Evolutionary conservation across 2,329 filamentous ascomycete species (phyloP).

Genomic region (Passalora sequoiae): DNA sequence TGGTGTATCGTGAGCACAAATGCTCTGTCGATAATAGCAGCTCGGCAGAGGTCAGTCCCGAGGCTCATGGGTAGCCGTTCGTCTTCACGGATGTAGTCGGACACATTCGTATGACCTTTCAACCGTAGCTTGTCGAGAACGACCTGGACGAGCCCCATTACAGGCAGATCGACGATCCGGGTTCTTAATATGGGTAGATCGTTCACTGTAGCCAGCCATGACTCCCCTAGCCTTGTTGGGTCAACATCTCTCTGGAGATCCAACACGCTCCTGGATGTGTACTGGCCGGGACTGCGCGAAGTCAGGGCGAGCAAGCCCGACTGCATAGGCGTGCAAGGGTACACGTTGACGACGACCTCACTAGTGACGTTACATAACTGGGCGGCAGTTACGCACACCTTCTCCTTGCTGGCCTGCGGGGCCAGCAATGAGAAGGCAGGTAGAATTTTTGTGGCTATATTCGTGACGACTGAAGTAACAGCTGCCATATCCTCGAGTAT

Average conservation of each 20-base stretch:
- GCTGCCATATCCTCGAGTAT: constrained; percentile 4
- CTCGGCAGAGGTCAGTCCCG: constrained; percentile 44
- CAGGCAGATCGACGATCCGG: neutral
- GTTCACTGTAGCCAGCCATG: neutral
- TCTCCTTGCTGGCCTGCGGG: neutral
- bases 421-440: constrained; percentile 31
- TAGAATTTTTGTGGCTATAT: neutral
- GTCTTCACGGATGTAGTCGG: neutral
- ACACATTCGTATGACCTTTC: neutral
- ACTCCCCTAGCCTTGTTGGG: constrained; percentile 23
- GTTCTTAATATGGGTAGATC: neutral
- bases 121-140: neutral
- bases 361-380: constrained; percentile 6
- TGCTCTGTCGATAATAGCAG: constrained; percentile 24
- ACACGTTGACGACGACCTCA: constrained; percentile 43
- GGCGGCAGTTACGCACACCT: neutral
- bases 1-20: constrained; percentile 32
- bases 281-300: constrained; percentile 48
- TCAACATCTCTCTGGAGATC: constrained; percentile 34
- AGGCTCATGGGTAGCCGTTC: constrained; percentile 30
- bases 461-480: constrained; percentile 24
- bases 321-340: constrained; percentile 52
- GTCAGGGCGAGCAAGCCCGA: constrained; percentile 47
- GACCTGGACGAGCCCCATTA: neutral
- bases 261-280: constrained; percentile 37